Evolutionary conservation across 2,329 filamentous ascomycete genomes (phyloP), one percentile per base, ranked within the genome.

Genomic region (Cladosporium sphaerospermum): DNA sequence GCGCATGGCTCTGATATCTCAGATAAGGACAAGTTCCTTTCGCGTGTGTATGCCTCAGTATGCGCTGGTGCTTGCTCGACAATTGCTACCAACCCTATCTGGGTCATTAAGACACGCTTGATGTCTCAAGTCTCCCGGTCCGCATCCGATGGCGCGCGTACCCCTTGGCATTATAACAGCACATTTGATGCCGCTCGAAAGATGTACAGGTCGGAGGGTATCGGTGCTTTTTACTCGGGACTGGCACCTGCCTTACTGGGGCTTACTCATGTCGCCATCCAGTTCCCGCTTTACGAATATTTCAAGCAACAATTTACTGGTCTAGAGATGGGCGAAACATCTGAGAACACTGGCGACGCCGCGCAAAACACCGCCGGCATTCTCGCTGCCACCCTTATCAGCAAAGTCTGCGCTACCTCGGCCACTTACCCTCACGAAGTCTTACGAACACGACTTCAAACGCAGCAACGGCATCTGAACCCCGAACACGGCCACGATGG

Each of bases 351-450:
- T 23, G 79, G 83, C 50, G 80, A 56, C 33, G 58, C 60, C 18
- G 56, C 48, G 18, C 50, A 82, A 3, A 88, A 96, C 60, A 93
- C 88, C 81, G 61, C 87, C 44, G 92, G 92, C 36, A 89, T 97
- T 55, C 78, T 95, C 9, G 83, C 84, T 10, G 92, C 93, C 34
- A 96, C 91, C 10, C 89, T 97, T 57, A 72, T 99, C 48, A 96
- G 90, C 73, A 99, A 99, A 73, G 82, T 96, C 45, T 84, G 93
- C 64, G 93, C 93, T 33, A 96, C 91, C 67, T 93, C 89, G 45
- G 88, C 91, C 8, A 99, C 93, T 14, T 99, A 99, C 68, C 93
- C 93, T 1, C 93, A 99, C 67, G 93, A 99, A 72, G 93, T 99
- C 14, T 85, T 99, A 48, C 84, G 93, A 42, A 99, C 93, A 46